phyloP scores from a whole-genome alignment of 176 grass and related monocot genomes.

The Canna indica region DNA sequence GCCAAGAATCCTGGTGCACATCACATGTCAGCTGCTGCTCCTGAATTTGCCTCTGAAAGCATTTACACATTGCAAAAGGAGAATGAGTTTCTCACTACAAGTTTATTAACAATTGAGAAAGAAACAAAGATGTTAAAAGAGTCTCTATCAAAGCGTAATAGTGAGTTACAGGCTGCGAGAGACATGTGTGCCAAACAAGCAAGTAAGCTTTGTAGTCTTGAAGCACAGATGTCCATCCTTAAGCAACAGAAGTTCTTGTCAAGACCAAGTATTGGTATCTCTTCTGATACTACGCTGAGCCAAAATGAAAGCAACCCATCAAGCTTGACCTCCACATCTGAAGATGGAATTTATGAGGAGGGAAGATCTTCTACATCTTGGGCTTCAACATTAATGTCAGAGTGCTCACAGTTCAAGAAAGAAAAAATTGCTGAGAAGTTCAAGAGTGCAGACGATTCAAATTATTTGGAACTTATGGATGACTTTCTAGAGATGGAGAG shows the following conservation, averaged over 20 bases:
- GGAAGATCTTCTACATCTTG: conserved; percentile 73
- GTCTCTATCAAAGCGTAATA: conserved; percentile 73
- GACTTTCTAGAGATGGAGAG: conserved; percentile 99
- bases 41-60: conserved; percentile 60
- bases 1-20: conserved; percentile 51
- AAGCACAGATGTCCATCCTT: conserved; percentile 55
- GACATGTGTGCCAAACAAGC: conserved; percentile 76
- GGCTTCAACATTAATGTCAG: conserved; percentile 69
- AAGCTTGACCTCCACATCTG: conserved; percentile 93
- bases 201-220: conserved; percentile 69
- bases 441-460: conserved; percentile 45
- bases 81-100: conserved; percentile 80
- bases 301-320: conserved; percentile 84
- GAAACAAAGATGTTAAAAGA: conserved; percentile 98
- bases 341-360: conserved; percentile 94
- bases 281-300: conserved; percentile 52
- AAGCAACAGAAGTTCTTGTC: conserved; percentile 59
- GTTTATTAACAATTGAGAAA: conserved; percentile 73
- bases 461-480: conserved; percentile 90
- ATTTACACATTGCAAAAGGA: conserved; percentile 78
- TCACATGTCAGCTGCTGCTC: conserved; percentile 40
- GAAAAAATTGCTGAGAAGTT: conserved; percentile 43
- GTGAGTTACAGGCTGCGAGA: conserved; percentile 85
- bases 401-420: conserved; percentile 69
- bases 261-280: conserved; percentile 55